phyloP scores from a whole-genome alignment of 305 asterid genomes.

The Solanum chacoense region DNA sequence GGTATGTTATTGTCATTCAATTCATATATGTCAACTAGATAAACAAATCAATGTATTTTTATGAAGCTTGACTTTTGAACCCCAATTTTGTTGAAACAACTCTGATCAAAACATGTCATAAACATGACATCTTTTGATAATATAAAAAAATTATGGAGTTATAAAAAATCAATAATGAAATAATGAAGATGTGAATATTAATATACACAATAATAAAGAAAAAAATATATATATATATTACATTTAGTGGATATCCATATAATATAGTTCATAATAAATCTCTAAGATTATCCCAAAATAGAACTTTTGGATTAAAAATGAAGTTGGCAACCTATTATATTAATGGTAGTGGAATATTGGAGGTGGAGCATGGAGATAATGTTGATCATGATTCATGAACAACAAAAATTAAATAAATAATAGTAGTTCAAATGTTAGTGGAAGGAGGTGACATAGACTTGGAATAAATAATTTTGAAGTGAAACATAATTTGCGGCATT shows the following conservation, averaged over 20 bases:
- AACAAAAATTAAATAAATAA: background rate
- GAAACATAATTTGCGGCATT: background rate
- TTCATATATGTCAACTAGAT: background rate
- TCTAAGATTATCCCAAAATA: background rate
- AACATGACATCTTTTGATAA: background rate
- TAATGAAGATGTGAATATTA: background rate
- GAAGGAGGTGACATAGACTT: background rate
- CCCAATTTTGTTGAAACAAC: background rate
- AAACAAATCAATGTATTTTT: background rate
- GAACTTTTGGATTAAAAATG: background rate
- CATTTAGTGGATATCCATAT: background rate
- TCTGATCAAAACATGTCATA: background rate
- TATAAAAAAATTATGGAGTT: background rate
- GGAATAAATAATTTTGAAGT: background rate
- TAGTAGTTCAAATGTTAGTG: background rate
- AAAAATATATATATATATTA: no score
- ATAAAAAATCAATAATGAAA: background rate
- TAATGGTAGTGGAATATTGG: background rate
- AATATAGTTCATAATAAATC: background rate
- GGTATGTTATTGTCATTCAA: background rate
- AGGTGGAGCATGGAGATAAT: background rate
- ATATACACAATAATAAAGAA: background rate
- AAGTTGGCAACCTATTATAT: background rate
- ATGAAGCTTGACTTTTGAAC: background rate
- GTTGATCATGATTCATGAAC: background rate